Evolutionary conservation across 2,329 filamentous ascomycete species (phyloP).

Genomic region (Talaromyces atroroseus): DNA sequence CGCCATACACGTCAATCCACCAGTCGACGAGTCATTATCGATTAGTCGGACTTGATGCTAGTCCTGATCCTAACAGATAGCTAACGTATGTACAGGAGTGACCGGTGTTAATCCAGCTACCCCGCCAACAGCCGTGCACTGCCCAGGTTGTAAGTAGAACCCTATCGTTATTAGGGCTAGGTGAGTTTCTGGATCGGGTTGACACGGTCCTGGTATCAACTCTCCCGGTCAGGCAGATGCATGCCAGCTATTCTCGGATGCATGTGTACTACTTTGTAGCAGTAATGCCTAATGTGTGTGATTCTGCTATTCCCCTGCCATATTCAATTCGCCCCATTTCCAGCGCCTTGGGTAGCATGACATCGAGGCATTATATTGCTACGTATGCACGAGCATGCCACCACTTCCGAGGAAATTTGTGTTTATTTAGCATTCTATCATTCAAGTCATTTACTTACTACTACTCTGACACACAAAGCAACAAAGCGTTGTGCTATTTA

Average conservation of each 20-base stretch:
- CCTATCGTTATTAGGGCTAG: not conserved
- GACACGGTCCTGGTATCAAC: not conserved
- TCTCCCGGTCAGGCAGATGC: not conserved
- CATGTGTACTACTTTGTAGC: not conserved
- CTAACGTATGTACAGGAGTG: not conserved
- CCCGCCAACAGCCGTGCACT: not conserved
- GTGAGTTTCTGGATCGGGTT: not conserved
- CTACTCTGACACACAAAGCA: no score
- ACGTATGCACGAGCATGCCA: not conserved
- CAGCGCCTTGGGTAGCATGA: slow-evolving; percentile 1
- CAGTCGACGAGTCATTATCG: not conserved
- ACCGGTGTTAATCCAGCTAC: not conserved
- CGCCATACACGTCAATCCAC: not conserved
- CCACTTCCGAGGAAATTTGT: not conserved
- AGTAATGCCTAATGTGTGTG: not conserved
- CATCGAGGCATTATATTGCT: not conserved
- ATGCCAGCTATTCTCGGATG: not conserved
- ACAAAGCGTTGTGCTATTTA: not conserved
- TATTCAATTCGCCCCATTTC: not conserved
- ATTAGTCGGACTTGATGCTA: no score
- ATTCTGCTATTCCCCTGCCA: not conserved
- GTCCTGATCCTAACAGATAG: not conserved
- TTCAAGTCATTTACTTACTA: no score
- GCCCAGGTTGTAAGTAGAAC: not conserved
- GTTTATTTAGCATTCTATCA: not conserved